These are phyloP conservation scores for Westerdykella aurantiaca DNA, from an alignment of 2,329 filamentous ascomycete species.

Conservation along the genomic window DNA sequence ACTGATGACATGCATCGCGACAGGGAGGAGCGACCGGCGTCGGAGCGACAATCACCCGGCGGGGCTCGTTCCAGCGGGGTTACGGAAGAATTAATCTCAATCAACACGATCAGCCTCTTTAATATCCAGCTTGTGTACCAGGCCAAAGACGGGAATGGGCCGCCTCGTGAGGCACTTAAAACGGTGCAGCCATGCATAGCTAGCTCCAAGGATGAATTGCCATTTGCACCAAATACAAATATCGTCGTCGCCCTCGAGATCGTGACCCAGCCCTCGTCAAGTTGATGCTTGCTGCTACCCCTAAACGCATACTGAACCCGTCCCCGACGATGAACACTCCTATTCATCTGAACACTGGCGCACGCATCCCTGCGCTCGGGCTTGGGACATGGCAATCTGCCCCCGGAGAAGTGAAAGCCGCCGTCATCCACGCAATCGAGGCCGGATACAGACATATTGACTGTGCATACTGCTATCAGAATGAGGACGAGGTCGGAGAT, in stretches of 20 bases:
- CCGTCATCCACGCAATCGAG: constrained; percentile 45
- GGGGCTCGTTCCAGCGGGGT: constrained; percentile 18
- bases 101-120: constrained; percentile 22
- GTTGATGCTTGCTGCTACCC: constrained; percentile 36
- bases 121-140: no score
- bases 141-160: constrained; percentile 1
- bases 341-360: constrained; percentile 38
- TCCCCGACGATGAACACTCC: constrained; percentile 37
- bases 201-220: not conserved
- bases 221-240: constrained; percentile 21
- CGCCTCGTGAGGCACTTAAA: no score
- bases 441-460: constrained; percentile 56
- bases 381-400: constrained; percentile 38
- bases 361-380: constrained; percentile 35
- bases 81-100: constrained; percentile 28
- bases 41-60: constrained; percentile 21
- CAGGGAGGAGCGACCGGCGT: constrained; percentile 3
- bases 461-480: constrained; percentile 70
- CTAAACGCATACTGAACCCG: constrained; percentile 32
- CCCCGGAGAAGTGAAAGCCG: constrained; percentile 44
- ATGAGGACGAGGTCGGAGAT: constrained; percentile 76
- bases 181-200: no score
- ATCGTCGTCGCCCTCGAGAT: constrained; percentile 11
- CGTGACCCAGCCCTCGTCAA: constrained; percentile 38
- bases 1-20: no score